Conservation (phyloP, 208 protist species). For the Wallacemonas sp. region DNA sequence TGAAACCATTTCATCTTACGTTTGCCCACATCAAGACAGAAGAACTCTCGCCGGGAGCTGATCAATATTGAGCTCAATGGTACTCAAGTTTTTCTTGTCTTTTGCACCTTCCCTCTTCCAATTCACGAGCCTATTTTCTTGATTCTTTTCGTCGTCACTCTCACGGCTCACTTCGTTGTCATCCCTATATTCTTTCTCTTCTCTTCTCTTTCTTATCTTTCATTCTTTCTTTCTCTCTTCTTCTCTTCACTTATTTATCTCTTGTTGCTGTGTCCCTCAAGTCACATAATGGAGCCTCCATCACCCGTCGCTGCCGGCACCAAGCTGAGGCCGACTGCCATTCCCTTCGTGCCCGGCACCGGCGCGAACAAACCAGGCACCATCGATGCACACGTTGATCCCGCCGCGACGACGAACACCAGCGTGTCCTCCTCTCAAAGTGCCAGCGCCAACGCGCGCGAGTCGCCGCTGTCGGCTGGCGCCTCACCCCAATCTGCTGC, state of each 20-base stretch:
- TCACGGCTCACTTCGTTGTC: not conserved
- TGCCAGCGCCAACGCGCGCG: not conserved
- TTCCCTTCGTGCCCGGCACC: constrained; percentile 58
- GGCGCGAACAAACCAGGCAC: constrained; percentile 11
- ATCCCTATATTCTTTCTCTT: constrained; percentile 1
- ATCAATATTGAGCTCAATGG: no score
- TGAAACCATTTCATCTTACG: not conserved
- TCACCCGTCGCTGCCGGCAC: constrained; percentile 21
- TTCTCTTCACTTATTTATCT: not conserved
- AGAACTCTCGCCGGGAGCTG: not conserved
- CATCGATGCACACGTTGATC: constrained; percentile 9
- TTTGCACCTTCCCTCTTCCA: no score
- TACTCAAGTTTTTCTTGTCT: no score
- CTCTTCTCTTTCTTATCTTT: not conserved
- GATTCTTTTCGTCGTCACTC: not conserved
- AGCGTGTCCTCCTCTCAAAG: constrained; percentile 1
- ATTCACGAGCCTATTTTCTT: not conserved
- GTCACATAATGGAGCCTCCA: constrained; percentile 15
- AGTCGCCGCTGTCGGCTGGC: constrained; percentile 13
- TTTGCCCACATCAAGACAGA: not conserved
- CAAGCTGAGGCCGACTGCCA: constrained; percentile 55
- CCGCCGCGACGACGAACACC: not conserved
- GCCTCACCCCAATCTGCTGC: constrained; percentile 30
- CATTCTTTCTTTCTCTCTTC: not conserved
- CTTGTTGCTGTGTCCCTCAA: not conserved